Evolutionary conservation across 768 basidiomycete genomes (phyloP).

Genomic region (Phylloporus arenicola): DNA sequence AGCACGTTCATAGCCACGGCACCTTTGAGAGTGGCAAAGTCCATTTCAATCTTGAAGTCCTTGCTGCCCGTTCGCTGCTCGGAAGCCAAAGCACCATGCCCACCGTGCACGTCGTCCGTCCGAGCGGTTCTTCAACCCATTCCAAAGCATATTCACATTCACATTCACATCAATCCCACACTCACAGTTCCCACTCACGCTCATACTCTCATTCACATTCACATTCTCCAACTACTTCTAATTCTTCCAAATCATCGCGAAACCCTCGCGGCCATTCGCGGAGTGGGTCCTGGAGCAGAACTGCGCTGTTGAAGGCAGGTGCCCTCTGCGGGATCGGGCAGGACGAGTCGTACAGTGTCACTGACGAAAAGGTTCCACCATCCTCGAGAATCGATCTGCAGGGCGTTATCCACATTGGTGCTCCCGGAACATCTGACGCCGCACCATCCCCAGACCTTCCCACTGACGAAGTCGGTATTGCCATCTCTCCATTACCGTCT

Average conservation of each 20-base stretch:
- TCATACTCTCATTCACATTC: constrained; percentile 36
- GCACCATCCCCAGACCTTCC: constrained; percentile 24
- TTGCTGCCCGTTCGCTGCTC: constrained; percentile 61
- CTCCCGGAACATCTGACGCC: neutral
- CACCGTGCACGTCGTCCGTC: constrained; percentile 22
- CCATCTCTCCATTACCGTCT: constrained; percentile 36
- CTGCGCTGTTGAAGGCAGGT: constrained; percentile 35
- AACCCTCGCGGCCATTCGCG: constrained; percentile 29
- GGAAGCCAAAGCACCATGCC: constrained; percentile 60
- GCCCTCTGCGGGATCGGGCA: constrained; percentile 22
- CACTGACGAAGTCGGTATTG: constrained; percentile 37
- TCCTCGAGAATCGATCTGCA: constrained; percentile 22
- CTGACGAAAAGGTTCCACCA: constrained; percentile 21
- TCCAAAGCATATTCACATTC: constrained; percentile 28
- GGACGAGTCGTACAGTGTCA: constrained; percentile 22
- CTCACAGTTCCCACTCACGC: constrained; percentile 20
- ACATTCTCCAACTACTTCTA: constrained; percentile 33
- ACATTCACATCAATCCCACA: constrained; percentile 20
- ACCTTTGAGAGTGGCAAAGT: constrained; percentile 21
- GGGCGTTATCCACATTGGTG: constrained; percentile 10
- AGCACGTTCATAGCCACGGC: constrained; percentile 13
- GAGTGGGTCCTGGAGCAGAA: constrained; percentile 35
- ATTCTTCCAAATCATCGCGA: constrained; percentile 30
- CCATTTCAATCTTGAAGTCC: constrained; percentile 42
- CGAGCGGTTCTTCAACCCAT: constrained; percentile 15